Base-by-base conservation (phyloP, 495 filamentous ascomycete genomes). In the Penicillium tannophilum region DNA sequence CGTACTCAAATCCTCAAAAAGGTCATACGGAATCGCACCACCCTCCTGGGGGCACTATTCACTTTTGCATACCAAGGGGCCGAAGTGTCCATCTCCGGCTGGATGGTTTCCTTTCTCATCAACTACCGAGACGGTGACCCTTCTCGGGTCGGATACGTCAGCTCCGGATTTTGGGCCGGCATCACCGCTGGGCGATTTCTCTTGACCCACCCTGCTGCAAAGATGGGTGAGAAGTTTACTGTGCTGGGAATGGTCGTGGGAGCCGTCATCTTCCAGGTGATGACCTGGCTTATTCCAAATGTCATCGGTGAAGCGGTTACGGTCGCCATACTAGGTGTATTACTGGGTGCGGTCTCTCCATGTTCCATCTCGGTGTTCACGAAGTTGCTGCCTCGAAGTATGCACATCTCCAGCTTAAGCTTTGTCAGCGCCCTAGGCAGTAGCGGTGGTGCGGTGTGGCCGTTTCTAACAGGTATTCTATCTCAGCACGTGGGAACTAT, bases 11-110 rank as follows among this genome's bases (percentile, higher is more conserved):
- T 76, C 33, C 66, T 84, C 14, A 76, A 75, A 41, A 65, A 71
- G 54, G 76, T 79, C 20, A 70, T 90, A 30, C 80, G 80, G 55
- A 84, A 84, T 53, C 79, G 76, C 52, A 79, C 83, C 12, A 89
- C 90, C 3, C 59, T 93, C 4, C 75, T 92, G 0, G 88, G 87
- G 8, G 86, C 89, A 0, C 63, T 90, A 2, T 92, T 93, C 72
- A 89, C 92, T 71, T 91, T 94, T 69, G 84, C 86, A 17, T 92
- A 93, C 69, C 89, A 92, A 67, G 89, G 88, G 31, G 88, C 88
- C 36, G 89, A 92, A 67, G 89, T 91, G 6, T 85, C 83, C 19
- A 85, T 90, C 63, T 90, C 89, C 0, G 86, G 90, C 23, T 95
- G 90, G 92, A 85, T 92, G 16, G 89, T 92, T 46, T 88, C 87